Conservation (phyloP, 2,329 filamentous ascomycete genomes). For the Pseudocercospora macadamiae region DNA sequence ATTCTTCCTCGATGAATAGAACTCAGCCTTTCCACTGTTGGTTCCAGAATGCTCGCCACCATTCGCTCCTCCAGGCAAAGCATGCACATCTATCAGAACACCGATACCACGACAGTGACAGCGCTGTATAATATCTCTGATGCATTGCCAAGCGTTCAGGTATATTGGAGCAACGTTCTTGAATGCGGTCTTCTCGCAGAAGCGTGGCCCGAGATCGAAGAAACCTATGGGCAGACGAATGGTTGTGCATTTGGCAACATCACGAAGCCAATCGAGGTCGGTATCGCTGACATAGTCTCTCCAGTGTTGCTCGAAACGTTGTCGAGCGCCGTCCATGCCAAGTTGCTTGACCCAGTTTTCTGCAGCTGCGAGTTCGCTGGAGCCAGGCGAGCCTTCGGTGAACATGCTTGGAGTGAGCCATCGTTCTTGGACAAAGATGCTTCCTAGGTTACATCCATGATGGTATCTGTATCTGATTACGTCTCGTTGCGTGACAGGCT, state of each 20-base stretch:
- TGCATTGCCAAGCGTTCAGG: conserved; percentile 55
- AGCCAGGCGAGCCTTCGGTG: conserved; percentile 43
- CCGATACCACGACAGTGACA: conserved; percentile 55
- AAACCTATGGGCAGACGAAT: conserved; percentile 65
- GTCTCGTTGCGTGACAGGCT: conserved; percentile 42
- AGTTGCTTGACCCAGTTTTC: conserved; percentile 50
- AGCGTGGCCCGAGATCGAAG: conserved; percentile 58
- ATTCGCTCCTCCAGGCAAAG: conserved; percentile 62
- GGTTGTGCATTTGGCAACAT: conserved; percentile 58
- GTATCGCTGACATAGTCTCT: conserved; percentile 51
- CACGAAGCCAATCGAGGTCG: conserved; percentile 58
- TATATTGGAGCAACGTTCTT: conserved; percentile 54
- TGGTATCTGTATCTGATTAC: conserved; percentile 62
- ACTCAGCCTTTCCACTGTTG: conserved; percentile 53
- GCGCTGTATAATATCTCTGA: conserved; percentile 52
- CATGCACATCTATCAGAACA: conserved; percentile 62
- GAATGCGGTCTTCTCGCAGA: conserved; percentile 57
- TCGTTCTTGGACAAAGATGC: conserved; percentile 62
- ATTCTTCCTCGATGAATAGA: conserved; percentile 53
- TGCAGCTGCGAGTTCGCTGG: conserved; percentile 58
- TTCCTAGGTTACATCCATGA: conserved; percentile 62
- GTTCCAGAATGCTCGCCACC: conserved; percentile 60
- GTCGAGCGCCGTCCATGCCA: conserved; percentile 53
- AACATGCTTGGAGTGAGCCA: conserved; percentile 60
- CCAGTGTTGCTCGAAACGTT: conserved; percentile 60